These are phyloP conservation scores for maize (Zea mays) DNA, from an alignment of 176 grass and related monocot species.

Conservation along the genomic window DNA sequence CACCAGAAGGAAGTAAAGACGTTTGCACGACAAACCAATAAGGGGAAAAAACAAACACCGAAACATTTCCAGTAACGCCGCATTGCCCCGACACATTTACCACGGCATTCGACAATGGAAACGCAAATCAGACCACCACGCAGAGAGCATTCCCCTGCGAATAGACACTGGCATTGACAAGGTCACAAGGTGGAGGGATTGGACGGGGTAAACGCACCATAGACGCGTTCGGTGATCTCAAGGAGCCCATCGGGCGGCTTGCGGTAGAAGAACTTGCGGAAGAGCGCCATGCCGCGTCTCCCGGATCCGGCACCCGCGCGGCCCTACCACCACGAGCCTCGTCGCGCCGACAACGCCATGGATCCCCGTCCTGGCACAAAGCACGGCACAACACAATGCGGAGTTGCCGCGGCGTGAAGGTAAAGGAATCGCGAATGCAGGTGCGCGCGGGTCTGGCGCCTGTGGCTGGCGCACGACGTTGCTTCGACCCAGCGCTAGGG, in stretches of 20 bases:
- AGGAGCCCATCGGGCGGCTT: conserved; percentile 96
- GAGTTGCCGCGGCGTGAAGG: conserved; percentile 54
- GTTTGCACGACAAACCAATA: neutral
- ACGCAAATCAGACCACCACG: conserved; percentile 19
- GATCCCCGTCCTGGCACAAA: neutral
- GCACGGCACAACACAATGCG: neutral
- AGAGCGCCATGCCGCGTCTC: conserved; percentile 65
- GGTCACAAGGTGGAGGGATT: neutral
- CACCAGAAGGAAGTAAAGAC: neutral
- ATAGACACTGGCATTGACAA: neutral
- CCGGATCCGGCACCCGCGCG: conserved; percentile 35
- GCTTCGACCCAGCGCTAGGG: conserved; percentile 38
- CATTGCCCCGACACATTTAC: conserved; percentile 1
- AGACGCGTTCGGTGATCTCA: conserved; percentile 96
- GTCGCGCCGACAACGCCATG: conserved; percentile 14
- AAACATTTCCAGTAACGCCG: neutral
- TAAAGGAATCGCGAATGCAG: conserved; percentile 54
- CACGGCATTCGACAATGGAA: neutral
- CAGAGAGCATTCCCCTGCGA: neutral
- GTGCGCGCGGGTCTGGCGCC: neutral
- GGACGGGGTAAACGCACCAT: conserved; percentile 51
- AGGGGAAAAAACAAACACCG: neutral
- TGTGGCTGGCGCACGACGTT: conserved; percentile 19
- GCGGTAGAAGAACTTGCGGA: conserved; percentile 98
- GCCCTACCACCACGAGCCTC: conserved; percentile 12